Evolutionary conservation across 805 yeast genomes (phyloP), one percentile per base, ranked within the genome.

Genomic region (Hanseniaspora thailandica): DNA sequence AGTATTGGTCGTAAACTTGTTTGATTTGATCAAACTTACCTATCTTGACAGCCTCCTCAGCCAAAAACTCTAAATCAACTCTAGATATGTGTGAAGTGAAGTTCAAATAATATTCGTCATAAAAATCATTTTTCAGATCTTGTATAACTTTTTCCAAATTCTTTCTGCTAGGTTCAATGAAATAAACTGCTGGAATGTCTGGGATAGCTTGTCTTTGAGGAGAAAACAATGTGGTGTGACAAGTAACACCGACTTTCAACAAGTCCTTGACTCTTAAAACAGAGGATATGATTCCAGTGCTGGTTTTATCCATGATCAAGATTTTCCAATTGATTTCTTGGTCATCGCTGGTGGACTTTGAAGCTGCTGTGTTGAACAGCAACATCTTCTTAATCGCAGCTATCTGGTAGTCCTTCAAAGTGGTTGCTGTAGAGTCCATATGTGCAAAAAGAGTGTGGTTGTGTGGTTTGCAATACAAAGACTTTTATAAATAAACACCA

Each of bases 131-230:
- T 30, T 77, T 76, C 53, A 93, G 68, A 64, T 93, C 98, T 47
- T 77, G 75, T 10, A 86, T 76, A 35, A 93, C 84, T 31, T 69
- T 63, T 30, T 76, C 69, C 40, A 93, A 73, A 63, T 93, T 93
- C 46, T 78, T 90, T 26, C 75, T 71, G 0, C 93, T 84, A 5
- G 98, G 97, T 55, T 84, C 84, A 33, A 93, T 83, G 61, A 93
- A 90, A 68, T 93, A 93, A 45, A 93, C 78, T 3, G 81, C 97
- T 0, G 97, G 97, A 13, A 90, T 97, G 61, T 93, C 98, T 1
- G 95, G 89, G 49, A 93, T 73, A 1, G 90, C 76, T n/a, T 89
- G 78, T 57, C 98, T 74, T 55, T 76, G 78, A 45, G 87, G 74
- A 19, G 55, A 41, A 53, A 73, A 73, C 52, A 90, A 79, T 47